Base-by-base conservation (phyloP, 192 early-diverging fungal genomes). In the Linnemannia zychae region DNA sequence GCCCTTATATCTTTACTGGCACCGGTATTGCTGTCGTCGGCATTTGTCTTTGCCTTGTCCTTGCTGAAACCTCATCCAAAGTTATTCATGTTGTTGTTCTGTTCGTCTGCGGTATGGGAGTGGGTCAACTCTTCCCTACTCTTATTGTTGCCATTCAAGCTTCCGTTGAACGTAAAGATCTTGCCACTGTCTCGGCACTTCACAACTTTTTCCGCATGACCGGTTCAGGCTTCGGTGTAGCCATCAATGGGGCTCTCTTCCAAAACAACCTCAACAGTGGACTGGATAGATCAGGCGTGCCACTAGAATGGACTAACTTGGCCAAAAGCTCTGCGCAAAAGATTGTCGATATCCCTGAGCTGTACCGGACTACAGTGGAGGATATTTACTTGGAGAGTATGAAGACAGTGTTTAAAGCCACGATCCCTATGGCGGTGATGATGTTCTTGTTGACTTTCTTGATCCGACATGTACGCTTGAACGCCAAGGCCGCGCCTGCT, bases 91-190 rank as follows among this genome's bases (percentile, higher is more conserved):
- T 93, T 22, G 84, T 90, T 20, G 88, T 90, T 37, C 84, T 96
- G 63, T 79, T 96, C 18, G 74, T 96, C 72, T 87, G 93, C 68
- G 96, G 95, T 48, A 76, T 94, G 28, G 97, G 97, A 34, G 88
- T 94, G 37, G 86, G 86, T 7, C 81, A 71, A 9, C 44, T 82
- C 37, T 87, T 85, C 65, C 83, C 78, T 18, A 76, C 77, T 15
- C 38, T 85, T 40, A 79, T 85, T n/a, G 83, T 85, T 2, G 83
- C 77, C 1, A 85, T 85, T 46, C 83, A 85, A 40, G 83, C 78
- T 3, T 78, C 83, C 2, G 83, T 85, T 7, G 72, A 79, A 4
- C 83, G 83, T 3, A 72, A 79, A 63, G 83, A 85, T 77, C 47
- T 85, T 16, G 83, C 83, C 7, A 82, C 81, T 1, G 81, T 82